Evolutionary conservation across 2,329 filamentous ascomycete species (phyloP).

Genomic region (Kalmusia sp.): DNA sequence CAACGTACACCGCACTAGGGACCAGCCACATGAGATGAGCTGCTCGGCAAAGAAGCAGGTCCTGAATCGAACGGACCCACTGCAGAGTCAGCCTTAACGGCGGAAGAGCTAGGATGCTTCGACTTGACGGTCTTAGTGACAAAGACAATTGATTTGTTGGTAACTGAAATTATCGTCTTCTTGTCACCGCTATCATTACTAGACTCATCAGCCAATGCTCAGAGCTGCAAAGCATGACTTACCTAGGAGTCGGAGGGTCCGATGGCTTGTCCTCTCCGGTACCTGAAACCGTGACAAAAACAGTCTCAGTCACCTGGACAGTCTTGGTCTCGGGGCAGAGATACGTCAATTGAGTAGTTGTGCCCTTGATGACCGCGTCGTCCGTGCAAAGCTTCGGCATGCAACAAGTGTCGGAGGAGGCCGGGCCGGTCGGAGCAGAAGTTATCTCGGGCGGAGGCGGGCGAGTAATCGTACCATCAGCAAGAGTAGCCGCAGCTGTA

Average conservation of each 20-base stretch:
- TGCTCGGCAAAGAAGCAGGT: background rate
- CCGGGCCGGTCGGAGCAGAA: background rate
- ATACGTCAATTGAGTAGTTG: conserved; percentile 12
- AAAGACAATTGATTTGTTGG: background rate
- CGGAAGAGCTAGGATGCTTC: background rate
- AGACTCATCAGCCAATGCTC: background rate
- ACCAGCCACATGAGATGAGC: background rate
- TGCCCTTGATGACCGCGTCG: conserved; percentile 5
- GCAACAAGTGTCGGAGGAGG: background rate
- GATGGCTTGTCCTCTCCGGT: background rate
- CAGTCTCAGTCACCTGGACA: conserved; percentile 4
- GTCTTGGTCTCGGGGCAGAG: conserved; percentile 9
- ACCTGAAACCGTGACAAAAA: conserved; percentile 11
- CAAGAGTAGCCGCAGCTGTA: background rate
- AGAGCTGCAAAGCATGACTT: background rate
- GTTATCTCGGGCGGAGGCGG: background rate
- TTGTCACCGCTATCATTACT: background rate
- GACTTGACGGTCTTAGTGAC: conserved; percentile 2
- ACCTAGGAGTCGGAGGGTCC: background rate
- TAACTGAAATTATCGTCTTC: background rate
- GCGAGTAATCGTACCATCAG: background rate
- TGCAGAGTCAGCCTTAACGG: too few species aligned
- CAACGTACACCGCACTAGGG: background rate
- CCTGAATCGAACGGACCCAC: too few species aligned
- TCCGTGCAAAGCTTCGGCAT: conserved; percentile 9